Base-by-base conservation (phyloP, 2,329 filamentous ascomycete genomes). In the Helotiales sp. region DNA sequence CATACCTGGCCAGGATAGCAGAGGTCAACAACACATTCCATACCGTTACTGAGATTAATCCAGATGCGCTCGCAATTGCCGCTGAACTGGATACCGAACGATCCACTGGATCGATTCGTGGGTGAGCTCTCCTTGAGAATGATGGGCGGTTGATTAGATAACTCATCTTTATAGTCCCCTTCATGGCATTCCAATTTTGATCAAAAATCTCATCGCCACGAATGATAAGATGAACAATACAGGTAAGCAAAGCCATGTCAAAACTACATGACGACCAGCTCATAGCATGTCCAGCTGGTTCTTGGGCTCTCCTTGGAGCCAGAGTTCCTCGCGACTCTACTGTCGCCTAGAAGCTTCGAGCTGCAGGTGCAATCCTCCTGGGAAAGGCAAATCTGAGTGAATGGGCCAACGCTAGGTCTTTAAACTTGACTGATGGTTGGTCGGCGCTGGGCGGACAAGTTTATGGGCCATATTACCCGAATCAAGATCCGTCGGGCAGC, bases 121-220 rank as follows among this genome's bases (percentile, higher is more conserved):
- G 67, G 2, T 55, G 50, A 49, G 42, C n/a, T n/a, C n/a, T 3
- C 9, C n/a, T 7, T 22, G 5, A 30, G n/a, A 12, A 27, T 13
- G 13, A 42, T 25, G 2, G 3, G 9, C n/a, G n/a, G n/a, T n/a
- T n/a, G n/a, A n/a, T n/a, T 19, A 42, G 15, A 12, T 1, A 24
- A 17, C 27, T 31, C n/a, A 49, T 29, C 13, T 19, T 30, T 13
- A 8, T 12, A 66, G 69, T 13, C 29, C 80, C 5, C 71, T 85
- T 0, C 82, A 86, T 69, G 83, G 84, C 1, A 75, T 86, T 3
- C 83, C 83, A 0, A 79, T 86, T 42, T 70, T 86, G 13, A 78
- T 86, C 71, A 86, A 86, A 70, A 80, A 84, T 67, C 84, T 83
- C 65, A 85, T 86, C 54, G 83, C 79, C 13, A 86, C 83, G 1